Percentiles rank a stretch among this genome's conserved stretches.
These are phyloP conservation scores for Peronospora belbahrii DNA, from an alignment of 352 stramenopile species.

Conservation along the genomic window DNA sequence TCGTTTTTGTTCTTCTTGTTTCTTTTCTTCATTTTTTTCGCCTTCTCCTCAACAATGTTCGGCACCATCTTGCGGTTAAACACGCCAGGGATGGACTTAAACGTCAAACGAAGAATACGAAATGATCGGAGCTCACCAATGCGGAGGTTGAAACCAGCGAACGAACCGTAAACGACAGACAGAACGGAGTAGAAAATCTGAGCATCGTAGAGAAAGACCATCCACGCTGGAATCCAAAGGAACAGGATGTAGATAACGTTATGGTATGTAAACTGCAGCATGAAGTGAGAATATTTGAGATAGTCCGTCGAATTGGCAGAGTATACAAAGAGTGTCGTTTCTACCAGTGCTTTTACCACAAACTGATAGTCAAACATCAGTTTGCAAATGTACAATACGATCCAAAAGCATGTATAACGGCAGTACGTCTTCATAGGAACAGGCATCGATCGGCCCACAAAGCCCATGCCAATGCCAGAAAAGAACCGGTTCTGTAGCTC, in stretches of 20 bases:
- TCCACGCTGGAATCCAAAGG: conserved; percentile 74
- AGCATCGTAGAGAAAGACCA: conserved; percentile 81
- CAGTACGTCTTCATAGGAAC: conserved; percentile 70
- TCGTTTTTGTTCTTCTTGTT: conserved; percentile 38
- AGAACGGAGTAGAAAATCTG: conserved; percentile 82
- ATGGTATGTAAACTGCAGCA: conserved; percentile 72
- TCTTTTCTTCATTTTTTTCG: conserved; percentile 58
- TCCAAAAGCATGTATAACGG: conserved; percentile 80
- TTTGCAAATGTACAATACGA: conserved; percentile 66
- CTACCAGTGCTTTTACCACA: conserved; percentile 71
- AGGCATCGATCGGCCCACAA: conserved; percentile 65
- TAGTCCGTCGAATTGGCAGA: conserved; percentile 56
- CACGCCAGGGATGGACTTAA: conserved; percentile 76
- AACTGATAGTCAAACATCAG: conserved; percentile 85
- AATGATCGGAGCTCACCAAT: conserved; percentile 83
- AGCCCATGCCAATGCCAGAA: conserved; percentile 66
- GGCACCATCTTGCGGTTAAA: conserved; percentile 84
- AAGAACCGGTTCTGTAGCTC: conserved; percentile 67
- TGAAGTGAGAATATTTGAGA: conserved; percentile 75
- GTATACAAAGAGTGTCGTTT: conserved; percentile 83
- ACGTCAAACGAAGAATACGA: conserved; percentile 70
- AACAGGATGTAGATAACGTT: conserved; percentile 78
- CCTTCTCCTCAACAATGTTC: conserved; percentile 75
- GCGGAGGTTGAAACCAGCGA: conserved; percentile 75
- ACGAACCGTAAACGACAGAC: conserved; percentile 71